These are phyloP conservation scores for Amylostereum chailletii DNA, from an alignment of 1,284 basidiomycete genomes.

Conservation along the genomic window DNA sequence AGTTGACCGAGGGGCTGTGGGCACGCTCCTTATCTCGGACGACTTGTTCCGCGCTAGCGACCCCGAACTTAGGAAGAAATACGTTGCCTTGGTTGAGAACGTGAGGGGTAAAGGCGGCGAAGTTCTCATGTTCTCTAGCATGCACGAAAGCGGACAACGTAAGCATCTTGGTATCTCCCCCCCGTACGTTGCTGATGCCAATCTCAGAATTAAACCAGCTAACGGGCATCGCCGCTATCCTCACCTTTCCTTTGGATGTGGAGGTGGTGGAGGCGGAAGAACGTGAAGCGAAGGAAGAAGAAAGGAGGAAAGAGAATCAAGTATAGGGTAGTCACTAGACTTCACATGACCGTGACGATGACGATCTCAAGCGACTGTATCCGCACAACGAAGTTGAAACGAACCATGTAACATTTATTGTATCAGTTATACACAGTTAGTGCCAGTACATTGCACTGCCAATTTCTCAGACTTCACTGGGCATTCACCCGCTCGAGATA, in stretches of 20 bases:
- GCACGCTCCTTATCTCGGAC: constrained; percentile 92
- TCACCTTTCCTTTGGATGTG: constrained; percentile 94
- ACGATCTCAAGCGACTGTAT: too few relatives aligned
- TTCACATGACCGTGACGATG: too few relatives aligned
- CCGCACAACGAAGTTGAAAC: too few relatives aligned
- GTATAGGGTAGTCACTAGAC: constrained; percentile 9
- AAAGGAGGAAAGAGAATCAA: constrained; percentile 26
- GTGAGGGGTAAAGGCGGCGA: constrained; percentile 87
- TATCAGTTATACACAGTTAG: too few relatives aligned
- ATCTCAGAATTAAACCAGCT: constrained; percentile 83
- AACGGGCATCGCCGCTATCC: constrained; percentile 91
- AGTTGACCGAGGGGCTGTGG: constrained; percentile 88
- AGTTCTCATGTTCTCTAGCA: constrained; percentile 94
- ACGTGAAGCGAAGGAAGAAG: constrained; percentile 51
- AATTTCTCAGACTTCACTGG: background rate
- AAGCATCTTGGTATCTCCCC: constrained; percentile 21
- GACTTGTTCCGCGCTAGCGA: constrained; percentile 85
- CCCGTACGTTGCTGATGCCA: background rate
- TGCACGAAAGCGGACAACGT: constrained; percentile 99
- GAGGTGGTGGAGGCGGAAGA: constrained; percentile 90
- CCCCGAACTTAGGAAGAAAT: constrained; percentile 70
- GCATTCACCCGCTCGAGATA: constrained; percentile 45
- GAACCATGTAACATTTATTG: too few relatives aligned
- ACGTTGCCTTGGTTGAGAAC: constrained; percentile 84
- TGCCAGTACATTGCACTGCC: background rate